Base-by-base conservation (phyloP, 345 rosid genomes). In the Gossypium mustelinum region DNA sequence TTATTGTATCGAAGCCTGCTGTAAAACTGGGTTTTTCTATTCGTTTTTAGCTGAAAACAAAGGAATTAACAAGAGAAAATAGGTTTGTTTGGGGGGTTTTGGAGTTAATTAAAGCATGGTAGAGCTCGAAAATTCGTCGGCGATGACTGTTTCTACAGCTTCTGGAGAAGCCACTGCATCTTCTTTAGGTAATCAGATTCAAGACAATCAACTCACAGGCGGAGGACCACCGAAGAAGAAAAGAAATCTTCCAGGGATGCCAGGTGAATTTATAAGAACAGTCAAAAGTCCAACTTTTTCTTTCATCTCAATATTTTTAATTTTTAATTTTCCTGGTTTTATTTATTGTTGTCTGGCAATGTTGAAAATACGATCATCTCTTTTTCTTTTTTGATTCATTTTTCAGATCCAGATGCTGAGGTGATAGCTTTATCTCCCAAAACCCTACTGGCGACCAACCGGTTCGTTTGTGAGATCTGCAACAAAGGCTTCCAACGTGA, bases 201-300 rank as follows among this genome's bases (percentile, higher is more conserved):
- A 76, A 43, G 58, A 79, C 14, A 72, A 70, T 34, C 80, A 78
- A 39, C 74, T 41, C 24, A 27, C 77, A 11, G 75, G 16, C 8
- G 56, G 55, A 25, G 77, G 59, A 18, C 68, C 83, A 25, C 69
- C 80, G 54, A 90, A 85, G 87, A 90, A 87, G 87, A 90, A 83
- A 83, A 85, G 96, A 29, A 90, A 83, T 70, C 96, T 89, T 79
- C 96, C 96, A 11, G 96, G 96, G 83, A 90, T 86, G 93, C 96
- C 96, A 68, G 96, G 96, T 89, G 69, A 68, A 57, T 43, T 34
- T 73, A 41, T 51, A 9, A 25, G 22, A 69, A 69, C 71, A 50
- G 50, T 54, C 75, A 29, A 29, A 34, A 29, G 44, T 11, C 18
- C 44, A 68, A n/a, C 9, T n/a, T 34, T 68, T 59, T 65, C 63